phyloP scores from a whole-genome alignment of 2,329 filamentous ascomycete species.

The Fusarium begoniae region DNA sequence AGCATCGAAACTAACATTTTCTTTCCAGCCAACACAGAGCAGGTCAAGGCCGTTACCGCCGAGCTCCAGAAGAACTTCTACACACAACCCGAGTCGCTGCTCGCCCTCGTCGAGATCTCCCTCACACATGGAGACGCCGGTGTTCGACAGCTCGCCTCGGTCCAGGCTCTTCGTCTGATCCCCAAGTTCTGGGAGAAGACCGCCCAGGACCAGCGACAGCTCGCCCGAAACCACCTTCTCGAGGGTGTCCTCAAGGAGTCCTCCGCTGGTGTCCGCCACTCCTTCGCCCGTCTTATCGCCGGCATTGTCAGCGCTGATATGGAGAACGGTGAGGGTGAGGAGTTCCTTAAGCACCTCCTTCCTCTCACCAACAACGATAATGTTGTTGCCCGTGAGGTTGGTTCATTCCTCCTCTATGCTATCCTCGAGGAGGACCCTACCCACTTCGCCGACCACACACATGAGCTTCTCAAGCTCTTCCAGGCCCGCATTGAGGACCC shows the following conservation, averaged over 20 bases:
- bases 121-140: slow-evolving; percentile 77
- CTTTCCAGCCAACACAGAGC: slow-evolving; percentile 80
- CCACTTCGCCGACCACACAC: slow-evolving; percentile 82
- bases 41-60: slow-evolving; percentile 88
- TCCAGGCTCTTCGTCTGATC: slow-evolving; percentile 86
- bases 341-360: slow-evolving; percentile 81
- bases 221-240: slow-evolving; percentile 83
- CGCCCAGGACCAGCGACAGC: slow-evolving; percentile 77
- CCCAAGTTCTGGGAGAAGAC: slow-evolving; percentile 86
- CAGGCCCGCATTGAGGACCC: slow-evolving; percentile 87
- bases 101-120: slow-evolving; percentile 87
- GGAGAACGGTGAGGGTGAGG: slow-evolving; percentile 76
- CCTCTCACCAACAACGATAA: slow-evolving; percentile 80
- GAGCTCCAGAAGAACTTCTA: slow-evolving; percentile 95
- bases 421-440: slow-evolving; percentile 89
- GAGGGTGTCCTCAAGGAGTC: slow-evolving; percentile 85
- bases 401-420: slow-evolving; percentile 91
- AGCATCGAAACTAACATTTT: slow-evolving; percentile 19
- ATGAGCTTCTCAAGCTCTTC: slow-evolving; percentile 84
- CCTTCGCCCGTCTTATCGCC: slow-evolving; percentile 86
- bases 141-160: slow-evolving; percentile 88
- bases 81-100: slow-evolving; percentile 82
- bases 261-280: slow-evolving; percentile 80
- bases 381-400: slow-evolving; percentile 85
- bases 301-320: slow-evolving; percentile 88